These are phyloP conservation scores for Dactylis glomerata DNA, from an alignment of 176 grass and related monocot species.

Conservation along the genomic window DNA sequence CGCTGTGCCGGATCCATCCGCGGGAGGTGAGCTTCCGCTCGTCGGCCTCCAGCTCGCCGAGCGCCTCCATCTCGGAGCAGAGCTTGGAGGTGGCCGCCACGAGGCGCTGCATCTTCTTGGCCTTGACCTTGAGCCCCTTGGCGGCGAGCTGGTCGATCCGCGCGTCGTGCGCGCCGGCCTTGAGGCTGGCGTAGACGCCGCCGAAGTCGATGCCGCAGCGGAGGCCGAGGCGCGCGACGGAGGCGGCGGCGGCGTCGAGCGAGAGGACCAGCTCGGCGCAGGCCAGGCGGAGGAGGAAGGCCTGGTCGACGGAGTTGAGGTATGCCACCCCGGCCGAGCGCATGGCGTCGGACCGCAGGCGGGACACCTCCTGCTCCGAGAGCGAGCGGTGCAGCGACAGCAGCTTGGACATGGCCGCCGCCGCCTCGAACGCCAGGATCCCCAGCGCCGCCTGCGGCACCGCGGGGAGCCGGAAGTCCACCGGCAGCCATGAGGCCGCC, in stretches of 20 bases:
- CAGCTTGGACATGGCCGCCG: conserved; percentile 75
- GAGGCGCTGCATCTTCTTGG: conserved; percentile 76
- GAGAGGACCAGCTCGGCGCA: conserved; percentile 70
- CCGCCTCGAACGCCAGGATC: conserved; percentile 87
- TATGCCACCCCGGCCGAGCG: conserved; percentile 76
- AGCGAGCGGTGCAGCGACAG: conserved; percentile 73
- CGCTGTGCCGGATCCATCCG: conserved; percentile 56
- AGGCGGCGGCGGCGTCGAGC: conserved; percentile 50
- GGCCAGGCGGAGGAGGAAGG: conserved; percentile 69
- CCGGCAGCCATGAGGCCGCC: conserved; percentile 38
- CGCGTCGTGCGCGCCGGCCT: conserved; percentile 38
- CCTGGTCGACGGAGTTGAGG: conserved; percentile 79
- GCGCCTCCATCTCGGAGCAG: conserved; percentile 73
- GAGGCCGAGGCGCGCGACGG: conserved; percentile 57
- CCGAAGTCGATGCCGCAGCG: conserved; percentile 65
- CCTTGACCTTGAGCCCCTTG: conserved; percentile 50
- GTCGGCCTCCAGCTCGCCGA: conserved; percentile 59
- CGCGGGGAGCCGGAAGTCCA: conserved; percentile 41
- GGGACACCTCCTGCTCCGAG: conserved; percentile 53
- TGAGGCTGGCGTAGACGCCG: conserved; percentile 49
- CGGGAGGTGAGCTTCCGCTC: conserved; percentile 59
- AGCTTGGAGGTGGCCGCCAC: conserved; percentile 57
- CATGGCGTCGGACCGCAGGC: conserved; percentile 74
- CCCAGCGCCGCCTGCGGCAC: conserved; percentile 55
- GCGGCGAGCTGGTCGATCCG: conserved; percentile 43